These are phyloP conservation scores for Euphorbia peplus DNA, from an alignment of 345 rosid genomes.

Conservation along the genomic window DNA sequence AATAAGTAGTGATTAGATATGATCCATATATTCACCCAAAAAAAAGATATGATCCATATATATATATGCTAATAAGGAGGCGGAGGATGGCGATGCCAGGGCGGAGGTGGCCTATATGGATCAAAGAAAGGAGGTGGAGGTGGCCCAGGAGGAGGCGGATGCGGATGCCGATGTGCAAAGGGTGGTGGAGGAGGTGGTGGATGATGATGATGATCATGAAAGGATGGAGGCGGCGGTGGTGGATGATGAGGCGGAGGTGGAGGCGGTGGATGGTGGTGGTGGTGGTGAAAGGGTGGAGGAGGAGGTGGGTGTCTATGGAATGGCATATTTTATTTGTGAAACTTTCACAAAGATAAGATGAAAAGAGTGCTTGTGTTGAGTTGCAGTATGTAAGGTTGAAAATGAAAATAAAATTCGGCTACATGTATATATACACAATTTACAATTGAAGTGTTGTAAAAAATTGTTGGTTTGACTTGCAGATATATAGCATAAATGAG, in stretches of 20 bases:
- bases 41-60: too few relatives aligned
- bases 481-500: too few relatives aligned
- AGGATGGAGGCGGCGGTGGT: constrained; percentile 12
- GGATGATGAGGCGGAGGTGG: background rate
- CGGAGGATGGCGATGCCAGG: constrained; percentile 18
- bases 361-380: background rate
- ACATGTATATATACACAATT: too few relatives aligned
- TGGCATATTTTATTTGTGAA: background rate
- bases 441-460: too few relatives aligned
- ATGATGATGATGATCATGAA: background rate
- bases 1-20: background rate
- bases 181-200: constrained; percentile 11
- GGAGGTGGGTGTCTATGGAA: constrained; percentile 20
- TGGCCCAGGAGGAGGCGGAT: constrained; percentile 10
- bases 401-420: too few relatives aligned
- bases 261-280: constrained; percentile 3
- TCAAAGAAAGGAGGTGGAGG: constrained; percentile 16
- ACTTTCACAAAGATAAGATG: background rate
- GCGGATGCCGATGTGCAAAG: background rate
- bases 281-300: constrained; percentile 17
- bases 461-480: too few relatives aligned
- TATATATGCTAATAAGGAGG: constrained; percentile 18
- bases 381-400: background rate
- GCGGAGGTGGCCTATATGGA: constrained; percentile 28
- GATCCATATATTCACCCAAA: too few relatives aligned